phyloP scores from a whole-genome alignment of 2,329 filamentous ascomycete genomes.

The Pseudogymnoascus sp. region DNA sequence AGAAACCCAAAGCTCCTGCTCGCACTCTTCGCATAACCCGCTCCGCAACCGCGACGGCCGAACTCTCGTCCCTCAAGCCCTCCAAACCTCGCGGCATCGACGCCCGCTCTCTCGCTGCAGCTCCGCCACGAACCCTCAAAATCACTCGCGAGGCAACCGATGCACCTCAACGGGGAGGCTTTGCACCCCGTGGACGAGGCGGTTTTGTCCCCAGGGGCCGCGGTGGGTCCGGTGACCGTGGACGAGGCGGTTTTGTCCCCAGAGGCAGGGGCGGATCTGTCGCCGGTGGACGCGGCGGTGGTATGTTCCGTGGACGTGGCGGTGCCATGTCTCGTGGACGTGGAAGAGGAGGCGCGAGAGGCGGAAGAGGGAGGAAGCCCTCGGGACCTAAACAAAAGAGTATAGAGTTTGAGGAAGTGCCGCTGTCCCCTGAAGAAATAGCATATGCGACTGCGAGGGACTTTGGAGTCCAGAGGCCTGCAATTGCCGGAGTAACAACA shows the following conservation, averaged over 20 bases:
- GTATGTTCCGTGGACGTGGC: constrained; percentile 12
- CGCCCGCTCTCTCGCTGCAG: constrained; percentile 28
- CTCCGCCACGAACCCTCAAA: constrained; percentile 17
- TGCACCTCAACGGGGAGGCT: not conserved
- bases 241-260: not conserved
- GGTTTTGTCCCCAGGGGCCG: not conserved
- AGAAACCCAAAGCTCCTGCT: not conserved
- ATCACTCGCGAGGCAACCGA: constrained; percentile 12
- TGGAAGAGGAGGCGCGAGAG: constrained; percentile 33
- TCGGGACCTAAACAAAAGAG: not conserved
- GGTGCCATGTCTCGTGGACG: constrained; percentile 13
- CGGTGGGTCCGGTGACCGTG: not conserved
- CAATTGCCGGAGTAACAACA: constrained; percentile 22
- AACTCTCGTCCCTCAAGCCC: constrained; percentile 24
- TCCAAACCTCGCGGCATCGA: constrained; percentile 24
- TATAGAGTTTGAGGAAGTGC: constrained; percentile 15
- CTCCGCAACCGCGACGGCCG: constrained; percentile 19
- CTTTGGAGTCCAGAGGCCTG: constrained; percentile 21
- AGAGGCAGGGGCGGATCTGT: not conserved
- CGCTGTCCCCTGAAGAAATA: constrained; percentile 21
- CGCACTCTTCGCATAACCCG: constrained; percentile 5
- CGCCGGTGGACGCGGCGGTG: constrained; percentile 13
- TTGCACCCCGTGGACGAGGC: not conserved
- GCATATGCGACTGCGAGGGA: constrained; percentile 20
- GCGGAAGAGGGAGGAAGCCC: constrained; percentile 37